Conservation (phyloP, 1,284 basidiomycete genomes). For the Rugiboletus extremiorientalis region DNA sequence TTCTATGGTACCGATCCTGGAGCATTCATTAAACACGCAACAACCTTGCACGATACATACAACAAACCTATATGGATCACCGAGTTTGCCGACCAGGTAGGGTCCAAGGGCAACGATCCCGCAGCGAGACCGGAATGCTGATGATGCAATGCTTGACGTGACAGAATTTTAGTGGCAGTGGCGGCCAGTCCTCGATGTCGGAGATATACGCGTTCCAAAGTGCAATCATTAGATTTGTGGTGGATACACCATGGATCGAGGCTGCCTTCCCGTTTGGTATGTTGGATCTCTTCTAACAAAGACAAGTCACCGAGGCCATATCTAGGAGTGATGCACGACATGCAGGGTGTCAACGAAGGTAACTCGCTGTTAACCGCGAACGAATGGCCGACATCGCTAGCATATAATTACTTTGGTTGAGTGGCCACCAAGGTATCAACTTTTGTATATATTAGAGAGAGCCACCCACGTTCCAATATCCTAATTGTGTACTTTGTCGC, state of each 20-base stretch:
- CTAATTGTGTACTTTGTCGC: not conserved
- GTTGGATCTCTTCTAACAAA: not conserved
- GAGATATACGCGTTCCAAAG: slow-evolving; percentile 61
- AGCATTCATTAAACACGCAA: slow-evolving; percentile 53
- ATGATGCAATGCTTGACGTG: not conserved
- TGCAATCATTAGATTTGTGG: slow-evolving; percentile 55
- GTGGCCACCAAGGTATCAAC: not conserved
- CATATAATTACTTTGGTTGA: slow-evolving; percentile 36
- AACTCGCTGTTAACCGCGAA: slow-evolving; percentile 54
- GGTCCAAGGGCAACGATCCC: not conserved
- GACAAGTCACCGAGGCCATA: slow-evolving; percentile 1
- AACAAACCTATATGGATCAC: slow-evolving; percentile 59
- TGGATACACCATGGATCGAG: slow-evolving; percentile 52
- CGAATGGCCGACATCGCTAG: slow-evolving; percentile 53
- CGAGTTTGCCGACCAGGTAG: slow-evolving; percentile 67
- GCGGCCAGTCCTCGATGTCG: slow-evolving; percentile 47
- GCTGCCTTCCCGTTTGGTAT: slow-evolving; percentile 72
- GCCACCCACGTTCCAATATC: not conserved
- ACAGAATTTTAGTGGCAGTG: slow-evolving; percentile 60
- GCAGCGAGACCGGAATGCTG: not conserved
- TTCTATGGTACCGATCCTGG: slow-evolving; percentile 59
- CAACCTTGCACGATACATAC: slow-evolving; percentile 54
- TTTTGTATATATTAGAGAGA: not conserved
- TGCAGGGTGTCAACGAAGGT: slow-evolving; percentile 64
- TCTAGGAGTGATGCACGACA: slow-evolving; percentile 62